A percentile compares a stretch with the other conserved stretches of the same genome.
Conservation (phyloP, 305 asterid genomes). For the Plantago coronopus region DNA sequence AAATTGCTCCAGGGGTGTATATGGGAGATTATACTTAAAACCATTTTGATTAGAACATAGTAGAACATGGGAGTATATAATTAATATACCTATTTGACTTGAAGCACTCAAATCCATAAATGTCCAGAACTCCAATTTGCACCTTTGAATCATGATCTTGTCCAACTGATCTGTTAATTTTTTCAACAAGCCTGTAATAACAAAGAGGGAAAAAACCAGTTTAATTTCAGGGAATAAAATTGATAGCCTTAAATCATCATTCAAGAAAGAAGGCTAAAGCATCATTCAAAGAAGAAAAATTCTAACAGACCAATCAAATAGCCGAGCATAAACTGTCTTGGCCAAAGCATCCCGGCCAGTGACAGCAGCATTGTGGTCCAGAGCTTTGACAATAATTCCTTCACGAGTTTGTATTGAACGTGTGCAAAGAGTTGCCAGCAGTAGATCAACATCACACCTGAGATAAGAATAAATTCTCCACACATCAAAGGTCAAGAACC, state of each 20-base stretch:
- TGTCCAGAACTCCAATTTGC: constrained; percentile 93
- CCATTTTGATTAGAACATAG: neutral
- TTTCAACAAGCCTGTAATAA: constrained; percentile 92
- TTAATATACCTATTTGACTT: constrained; percentile 68
- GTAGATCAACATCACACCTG: constrained; percentile 82
- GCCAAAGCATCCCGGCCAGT: constrained; percentile 98
- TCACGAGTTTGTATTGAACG: constrained; percentile 90
- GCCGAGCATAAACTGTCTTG: constrained; percentile 83
- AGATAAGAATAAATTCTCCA: constrained; percentile 18
- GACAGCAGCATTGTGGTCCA: constrained; percentile 83
- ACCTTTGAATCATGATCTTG: constrained; percentile 84
- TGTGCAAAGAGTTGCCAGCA: constrained; percentile 81
- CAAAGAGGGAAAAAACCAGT: constrained; percentile 13
- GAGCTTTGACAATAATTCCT: constrained; percentile 79
- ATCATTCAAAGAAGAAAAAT: constrained; percentile 17
- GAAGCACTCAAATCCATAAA: constrained; percentile 98
- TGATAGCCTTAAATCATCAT: neutral
- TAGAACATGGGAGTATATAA: constrained; percentile 9
- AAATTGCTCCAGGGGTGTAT: neutral
- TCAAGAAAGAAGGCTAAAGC: constrained; percentile 3
- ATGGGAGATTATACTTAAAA: too few species aligned
- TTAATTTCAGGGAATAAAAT: constrained; percentile 22
- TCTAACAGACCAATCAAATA: constrained; percentile 83
- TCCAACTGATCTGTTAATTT: constrained; percentile 92
- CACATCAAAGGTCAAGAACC: constrained; percentile 26